These are phyloP conservation scores for Kurtzmaniella quercitrusa DNA, from an alignment of 1,139 yeast species.

Conservation along the genomic window DNA sequence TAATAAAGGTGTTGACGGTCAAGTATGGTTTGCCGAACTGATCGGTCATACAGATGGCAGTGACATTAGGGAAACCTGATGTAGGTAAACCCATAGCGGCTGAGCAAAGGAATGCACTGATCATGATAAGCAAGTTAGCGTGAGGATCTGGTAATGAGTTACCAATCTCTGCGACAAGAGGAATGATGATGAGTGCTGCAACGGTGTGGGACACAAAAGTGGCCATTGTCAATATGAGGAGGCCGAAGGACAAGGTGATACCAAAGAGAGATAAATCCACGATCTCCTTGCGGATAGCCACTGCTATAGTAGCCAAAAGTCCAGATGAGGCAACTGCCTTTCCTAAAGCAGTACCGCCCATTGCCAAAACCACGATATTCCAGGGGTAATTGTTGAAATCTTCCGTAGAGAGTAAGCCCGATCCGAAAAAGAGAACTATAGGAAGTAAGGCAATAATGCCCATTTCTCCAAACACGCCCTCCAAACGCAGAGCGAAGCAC, in stretches of 20 bases:
- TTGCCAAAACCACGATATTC: constrained; percentile 71
- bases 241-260: constrained; percentile 61
- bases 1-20: constrained; percentile 60
- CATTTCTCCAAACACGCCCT: constrained; percentile 60
- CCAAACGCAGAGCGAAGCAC: constrained; percentile 63
- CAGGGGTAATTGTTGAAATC: constrained; percentile 73
- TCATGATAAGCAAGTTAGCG: constrained; percentile 62
- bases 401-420: constrained; percentile 59
- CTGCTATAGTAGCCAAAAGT: constrained; percentile 58
- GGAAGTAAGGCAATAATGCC: constrained; percentile 70
- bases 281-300: constrained; percentile 50
- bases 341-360: constrained; percentile 78
- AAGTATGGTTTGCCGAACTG: constrained; percentile 65
- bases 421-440: constrained; percentile 62
- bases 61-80: constrained; percentile 74
- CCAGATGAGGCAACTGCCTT: constrained; percentile 73
- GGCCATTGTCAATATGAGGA: constrained; percentile 61
- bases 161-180: constrained; percentile 68
- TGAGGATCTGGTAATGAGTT: constrained; percentile 49
- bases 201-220: constrained; percentile 77
- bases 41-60: constrained; percentile 76
- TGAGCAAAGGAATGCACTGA: constrained; percentile 62
- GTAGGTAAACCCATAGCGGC: constrained; percentile 79
- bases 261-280: constrained; percentile 55
- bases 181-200: constrained; percentile 68